A percentile compares a stretch with the other conserved stretches of the same genome.
Evolutionary conservation across 306 rosid genomes (phyloP).

Genomic region (Nissolia schottii): DNA sequence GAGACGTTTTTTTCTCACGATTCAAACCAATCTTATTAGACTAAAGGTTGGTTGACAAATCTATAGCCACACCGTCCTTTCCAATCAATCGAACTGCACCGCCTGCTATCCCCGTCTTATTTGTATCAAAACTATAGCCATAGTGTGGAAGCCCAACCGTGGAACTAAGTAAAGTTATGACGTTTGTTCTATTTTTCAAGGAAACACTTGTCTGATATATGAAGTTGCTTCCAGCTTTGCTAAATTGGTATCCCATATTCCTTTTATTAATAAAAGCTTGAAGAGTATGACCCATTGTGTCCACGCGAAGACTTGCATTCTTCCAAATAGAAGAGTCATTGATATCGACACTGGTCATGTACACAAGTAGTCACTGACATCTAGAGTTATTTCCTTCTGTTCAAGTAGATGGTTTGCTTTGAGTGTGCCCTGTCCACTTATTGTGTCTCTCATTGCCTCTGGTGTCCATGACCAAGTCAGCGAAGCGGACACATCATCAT

Average conservation of each 20-base stretch:
- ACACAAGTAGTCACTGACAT: slow-evolving; percentile 13
- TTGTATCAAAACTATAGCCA: background rate
- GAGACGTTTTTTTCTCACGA: background rate
- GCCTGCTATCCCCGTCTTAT: slow-evolving; percentile 7
- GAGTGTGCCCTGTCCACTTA: background rate
- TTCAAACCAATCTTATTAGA: slow-evolving; percentile 12
- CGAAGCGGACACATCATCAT: background rate
- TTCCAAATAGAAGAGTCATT: background rate
- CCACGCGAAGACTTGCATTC: background rate
- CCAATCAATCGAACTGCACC: background rate
- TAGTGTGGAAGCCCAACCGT: background rate
- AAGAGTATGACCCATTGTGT: slow-evolving; percentile 6
- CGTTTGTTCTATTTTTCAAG: background rate
- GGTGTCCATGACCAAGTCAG: background rate
- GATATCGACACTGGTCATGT: background rate
- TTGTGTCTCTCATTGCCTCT: background rate
- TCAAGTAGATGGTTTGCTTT: background rate
- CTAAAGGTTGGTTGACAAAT: background rate
- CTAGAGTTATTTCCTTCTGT: background rate
- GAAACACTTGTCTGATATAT: background rate
- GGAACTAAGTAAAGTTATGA: background rate
- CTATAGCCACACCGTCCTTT: background rate
- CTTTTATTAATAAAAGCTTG: slow-evolving; percentile 3
- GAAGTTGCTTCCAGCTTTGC: background rate
- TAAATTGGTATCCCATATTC: background rate